phyloP scores from a whole-genome alignment of 2,329 filamentous ascomycete genomes.

The Epichloe hybrida region DNA sequence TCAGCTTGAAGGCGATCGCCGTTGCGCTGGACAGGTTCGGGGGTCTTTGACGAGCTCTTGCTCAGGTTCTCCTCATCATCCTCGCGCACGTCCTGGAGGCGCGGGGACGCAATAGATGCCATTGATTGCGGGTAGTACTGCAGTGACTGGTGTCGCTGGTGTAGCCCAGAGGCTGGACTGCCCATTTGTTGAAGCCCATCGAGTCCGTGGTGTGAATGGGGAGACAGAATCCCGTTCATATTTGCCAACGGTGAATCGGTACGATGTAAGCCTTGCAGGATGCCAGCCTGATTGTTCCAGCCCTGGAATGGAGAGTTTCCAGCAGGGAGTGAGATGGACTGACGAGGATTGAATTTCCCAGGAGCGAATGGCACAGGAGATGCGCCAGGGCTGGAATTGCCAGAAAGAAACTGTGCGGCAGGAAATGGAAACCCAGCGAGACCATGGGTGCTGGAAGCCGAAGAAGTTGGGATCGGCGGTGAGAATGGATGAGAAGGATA shows the following conservation, averaged over 20 bases:
- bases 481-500: slow-evolving; percentile 70
- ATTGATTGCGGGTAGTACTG: slow-evolving; percentile 44
- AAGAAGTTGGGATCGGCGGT: slow-evolving; percentile 67
- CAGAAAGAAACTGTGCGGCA: slow-evolving; percentile 42
- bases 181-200: slow-evolving; percentile 31
- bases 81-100: slow-evolving; percentile 61
- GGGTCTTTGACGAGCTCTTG: slow-evolving; percentile 41
- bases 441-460: slow-evolving; percentile 55
- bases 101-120: slow-evolving; percentile 41
- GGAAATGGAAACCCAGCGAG: slow-evolving; percentile 44
- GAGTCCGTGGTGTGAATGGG: slow-evolving; percentile 47
- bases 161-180: slow-evolving; percentile 30
- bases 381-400: slow-evolving; percentile 48
- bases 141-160: slow-evolving; percentile 46
- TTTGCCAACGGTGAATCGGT: slow-evolving; percentile 49
- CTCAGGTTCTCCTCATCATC: slow-evolving; percentile 48
- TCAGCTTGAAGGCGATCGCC: slow-evolving; percentile 70
- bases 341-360: slow-evolving; percentile 52
- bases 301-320: slow-evolving; percentile 53
- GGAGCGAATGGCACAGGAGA: slow-evolving; percentile 60
- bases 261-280: slow-evolving; percentile 38
- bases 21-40: slow-evolving; percentile 33
- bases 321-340: slow-evolving; percentile 55
- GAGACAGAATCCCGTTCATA: slow-evolving; percentile 45
- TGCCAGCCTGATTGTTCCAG: slow-evolving; percentile 44